These are phyloP conservation scores for Ogataea polymorpha DNA, from an alignment of 805 yeast genomes.

Conservation along the genomic window DNA sequence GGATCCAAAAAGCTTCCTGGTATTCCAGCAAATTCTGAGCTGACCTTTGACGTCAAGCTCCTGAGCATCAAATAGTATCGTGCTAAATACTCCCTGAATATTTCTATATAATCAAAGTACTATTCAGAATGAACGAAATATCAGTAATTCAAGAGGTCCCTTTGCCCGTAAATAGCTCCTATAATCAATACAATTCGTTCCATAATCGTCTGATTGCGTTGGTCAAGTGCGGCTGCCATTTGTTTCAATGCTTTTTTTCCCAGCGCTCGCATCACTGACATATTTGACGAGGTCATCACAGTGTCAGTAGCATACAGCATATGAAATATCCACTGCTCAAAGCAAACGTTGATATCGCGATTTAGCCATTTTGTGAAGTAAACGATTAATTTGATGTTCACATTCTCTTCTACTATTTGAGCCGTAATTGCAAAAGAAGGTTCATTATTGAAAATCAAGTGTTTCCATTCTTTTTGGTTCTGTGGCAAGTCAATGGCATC, in stretches of 20 bases:
- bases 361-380: slow-evolving; percentile 43
- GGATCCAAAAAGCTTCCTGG: slow-evolving; percentile 95
- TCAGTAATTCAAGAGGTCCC: slow-evolving; percentile 20
- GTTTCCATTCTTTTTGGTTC: slow-evolving; percentile 42
- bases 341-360: slow-evolving; percentile 28
- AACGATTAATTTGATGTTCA: slow-evolving; percentile 36
- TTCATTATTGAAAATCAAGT: slow-evolving; percentile 32
- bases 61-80: slow-evolving; percentile 73
- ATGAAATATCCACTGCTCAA: slow-evolving; percentile 40
- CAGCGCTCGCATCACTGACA: slow-evolving; percentile 40
- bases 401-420: slow-evolving; percentile 34
- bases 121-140: not conserved
- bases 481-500: slow-evolving; percentile 35
- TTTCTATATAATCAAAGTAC: too few relatives aligned
- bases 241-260: slow-evolving; percentile 36
- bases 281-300: slow-evolving; percentile 35
- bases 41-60: slow-evolving; percentile 93
- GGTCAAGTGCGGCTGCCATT: slow-evolving; percentile 19
- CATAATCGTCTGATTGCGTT: slow-evolving; percentile 16
- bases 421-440: slow-evolving; percentile 33
- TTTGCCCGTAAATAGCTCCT: slow-evolving; percentile 25
- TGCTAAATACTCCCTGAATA: not conserved
- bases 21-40: slow-evolving; percentile 94
- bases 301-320: slow-evolving; percentile 39
- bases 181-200: slow-evolving; percentile 20